A percentile compares a stretch with the other conserved stretches of the same genome.
phyloP scores from a whole-genome alignment of 495 filamentous ascomycete genomes.

The Penicillium atrosanguineum region DNA sequence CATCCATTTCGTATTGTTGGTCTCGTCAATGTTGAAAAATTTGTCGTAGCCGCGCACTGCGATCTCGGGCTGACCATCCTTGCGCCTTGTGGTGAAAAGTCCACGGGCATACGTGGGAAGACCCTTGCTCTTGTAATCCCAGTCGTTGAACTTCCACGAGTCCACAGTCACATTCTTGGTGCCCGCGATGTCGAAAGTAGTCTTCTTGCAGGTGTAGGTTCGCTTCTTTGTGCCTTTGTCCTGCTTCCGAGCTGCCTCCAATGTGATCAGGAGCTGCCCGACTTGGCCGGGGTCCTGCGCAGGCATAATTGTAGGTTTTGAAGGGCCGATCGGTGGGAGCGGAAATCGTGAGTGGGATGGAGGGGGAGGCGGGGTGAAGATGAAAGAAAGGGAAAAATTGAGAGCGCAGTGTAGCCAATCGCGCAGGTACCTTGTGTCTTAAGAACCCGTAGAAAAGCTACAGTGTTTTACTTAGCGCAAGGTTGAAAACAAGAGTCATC shows the following conservation, averaged over 20 bases:
- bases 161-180: constrained; percentile 65
- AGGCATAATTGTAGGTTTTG: constrained; percentile 27
- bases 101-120: constrained; percentile 91
- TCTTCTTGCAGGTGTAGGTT: constrained; percentile 68
- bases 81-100: constrained; percentile 74
- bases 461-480: not conserved
- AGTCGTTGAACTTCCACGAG: constrained; percentile 91
- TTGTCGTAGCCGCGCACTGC: constrained; percentile 92
- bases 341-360: constrained; percentile 3
- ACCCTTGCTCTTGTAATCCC: constrained; percentile 84
- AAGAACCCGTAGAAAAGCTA: not conserved
- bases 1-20: constrained; percentile 72
- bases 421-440: not conserved
- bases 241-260: constrained; percentile 56
- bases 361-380: constrained; percentile 12
- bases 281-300: constrained; percentile 65
- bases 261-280: constrained; percentile 50
- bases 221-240: constrained; percentile 40
- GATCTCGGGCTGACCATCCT: constrained; percentile 68
- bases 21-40: constrained; percentile 92
- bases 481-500: constrained; percentile 12
- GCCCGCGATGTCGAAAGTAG: constrained; percentile 61
- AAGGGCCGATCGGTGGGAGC: not conserved
- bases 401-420: not conserved
- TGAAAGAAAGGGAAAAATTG: not conserved